Evolutionary conservation across 106 monocot genomes (phyloP).

Genomic region (Agapanthus africanus): DNA sequence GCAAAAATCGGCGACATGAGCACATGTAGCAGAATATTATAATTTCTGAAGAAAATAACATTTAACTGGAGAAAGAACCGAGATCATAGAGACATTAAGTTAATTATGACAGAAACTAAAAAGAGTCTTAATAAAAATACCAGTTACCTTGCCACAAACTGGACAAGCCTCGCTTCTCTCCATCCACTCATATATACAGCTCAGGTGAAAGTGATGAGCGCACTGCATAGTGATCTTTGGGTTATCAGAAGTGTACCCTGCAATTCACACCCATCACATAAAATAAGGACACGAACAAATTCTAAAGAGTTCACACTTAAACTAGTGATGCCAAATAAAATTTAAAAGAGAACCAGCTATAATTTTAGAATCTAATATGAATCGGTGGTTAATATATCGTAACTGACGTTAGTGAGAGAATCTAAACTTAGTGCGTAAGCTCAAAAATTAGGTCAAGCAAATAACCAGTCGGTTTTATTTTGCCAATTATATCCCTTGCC

Average conservation of each 20-base stretch:
- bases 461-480: too few relatives aligned
- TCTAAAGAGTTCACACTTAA: not conserved
- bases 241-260: conserved; percentile 16
- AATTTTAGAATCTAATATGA: not conserved
- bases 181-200: conserved; percentile 27
- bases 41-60: too few relatives aligned
- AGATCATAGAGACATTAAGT: too few relatives aligned
- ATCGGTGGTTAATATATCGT: not conserved
- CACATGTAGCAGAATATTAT: not conserved
- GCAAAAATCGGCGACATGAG: not conserved
- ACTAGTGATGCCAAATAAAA: not conserved
- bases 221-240: conserved; percentile 15
- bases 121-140: too few relatives aligned
- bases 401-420: not conserved
- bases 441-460: too few relatives aligned
- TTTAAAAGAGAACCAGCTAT: too few relatives aligned
- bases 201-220: conserved; percentile 15
- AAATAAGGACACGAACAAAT: not conserved
- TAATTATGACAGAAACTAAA: too few relatives aligned
- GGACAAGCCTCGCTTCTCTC: conserved; percentile 27
- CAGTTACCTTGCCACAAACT: conserved; percentile 22
- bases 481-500: too few relatives aligned
- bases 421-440: not conserved
- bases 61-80: too few relatives aligned
- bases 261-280: not conserved